Percentiles rank a stretch among this genome's conserved stretches.
Evolutionary conservation across 1,284 basidiomycete species (phyloP).

Genomic region (Neotropicomus parvogracilis): DNA sequence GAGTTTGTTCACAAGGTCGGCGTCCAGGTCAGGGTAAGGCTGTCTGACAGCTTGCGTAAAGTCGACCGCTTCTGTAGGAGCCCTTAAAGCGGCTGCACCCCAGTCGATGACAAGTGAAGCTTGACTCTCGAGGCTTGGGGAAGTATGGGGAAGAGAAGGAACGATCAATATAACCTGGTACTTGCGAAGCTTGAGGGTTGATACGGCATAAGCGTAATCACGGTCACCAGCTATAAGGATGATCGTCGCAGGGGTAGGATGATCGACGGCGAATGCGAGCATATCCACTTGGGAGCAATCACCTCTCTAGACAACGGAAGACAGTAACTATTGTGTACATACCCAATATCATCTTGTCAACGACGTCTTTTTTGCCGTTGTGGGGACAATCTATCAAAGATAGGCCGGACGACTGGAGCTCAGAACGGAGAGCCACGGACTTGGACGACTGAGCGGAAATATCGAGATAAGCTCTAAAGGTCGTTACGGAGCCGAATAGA

Average conservation of each 20-base stretch:
- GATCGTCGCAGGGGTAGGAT: constrained; percentile 42
- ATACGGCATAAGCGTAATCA: constrained; percentile 46
- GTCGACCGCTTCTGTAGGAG: constrained; percentile 19
- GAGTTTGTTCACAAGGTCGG: constrained; percentile 20
- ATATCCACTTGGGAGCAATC: constrained; percentile 39
- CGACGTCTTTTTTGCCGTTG: constrained; percentile 49
- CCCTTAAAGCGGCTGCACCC: constrained; percentile 41
- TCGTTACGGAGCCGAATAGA: constrained; percentile 42
- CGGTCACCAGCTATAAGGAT: constrained; percentile 46
- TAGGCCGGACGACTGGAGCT: constrained; percentile 58
- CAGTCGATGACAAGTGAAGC: constrained; percentile 55
- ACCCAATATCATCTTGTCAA: constrained; percentile 41
- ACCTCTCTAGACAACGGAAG: constrained; percentile 12
- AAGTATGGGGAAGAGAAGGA: constrained; percentile 36
- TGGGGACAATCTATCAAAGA: constrained; percentile 57
- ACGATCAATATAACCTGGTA: constrained; percentile 43
- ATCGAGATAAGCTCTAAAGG: constrained; percentile 54
- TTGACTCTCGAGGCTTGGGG: constrained; percentile 50
- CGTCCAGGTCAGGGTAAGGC: constrained; percentile 27
- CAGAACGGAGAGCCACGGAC: constrained; percentile 43
- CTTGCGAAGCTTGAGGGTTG: constrained; percentile 38
- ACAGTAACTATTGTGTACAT: constrained; percentile 9
- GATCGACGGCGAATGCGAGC: constrained; percentile 46
- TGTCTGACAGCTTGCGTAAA: constrained; percentile 23
- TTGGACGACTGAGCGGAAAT: constrained; percentile 33